Conservation (phyloP, 2,329 filamentous ascomycete species). For the Fusarium oligoseptatum region DNA sequence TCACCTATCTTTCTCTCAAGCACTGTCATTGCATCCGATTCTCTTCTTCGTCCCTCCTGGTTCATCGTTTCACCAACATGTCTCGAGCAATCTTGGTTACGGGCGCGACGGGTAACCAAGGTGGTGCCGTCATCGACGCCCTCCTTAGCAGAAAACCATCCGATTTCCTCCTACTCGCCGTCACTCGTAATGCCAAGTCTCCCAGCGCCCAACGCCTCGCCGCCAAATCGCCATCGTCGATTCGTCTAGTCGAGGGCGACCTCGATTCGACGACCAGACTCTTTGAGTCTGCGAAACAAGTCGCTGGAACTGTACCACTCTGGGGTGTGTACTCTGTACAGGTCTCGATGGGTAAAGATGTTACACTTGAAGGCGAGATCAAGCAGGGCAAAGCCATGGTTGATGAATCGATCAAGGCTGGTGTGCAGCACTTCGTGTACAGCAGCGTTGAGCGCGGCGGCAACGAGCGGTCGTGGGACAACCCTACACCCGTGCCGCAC, state of each 20-base stretch:
- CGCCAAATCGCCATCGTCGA: slow-evolving; percentile 18
- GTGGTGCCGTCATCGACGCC: slow-evolving; percentile 24
- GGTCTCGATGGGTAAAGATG: slow-evolving; percentile 28
- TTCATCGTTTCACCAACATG: slow-evolving; percentile 7
- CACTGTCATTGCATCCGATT: no score
- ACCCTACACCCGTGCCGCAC: slow-evolving; percentile 43
- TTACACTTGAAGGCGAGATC: slow-evolving; percentile 20
- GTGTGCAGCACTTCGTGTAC: slow-evolving; percentile 48
- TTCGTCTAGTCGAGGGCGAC: slow-evolving; percentile 16
- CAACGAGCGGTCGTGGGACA: slow-evolving; percentile 40
- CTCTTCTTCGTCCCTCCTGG: no score
- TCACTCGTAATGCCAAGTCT: slow-evolving; percentile 22
- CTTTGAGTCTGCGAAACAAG: slow-evolving; percentile 23
- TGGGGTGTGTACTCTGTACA: slow-evolving; percentile 36
- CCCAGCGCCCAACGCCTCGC: slow-evolving; percentile 12
- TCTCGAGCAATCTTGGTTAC: slow-evolving; percentile 34
- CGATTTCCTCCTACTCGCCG: slow-evolving; percentile 28
- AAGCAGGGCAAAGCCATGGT: slow-evolving; percentile 32
- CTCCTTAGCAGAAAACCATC: slow-evolving; percentile 14
- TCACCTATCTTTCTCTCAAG: no score
- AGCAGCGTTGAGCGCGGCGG: slow-evolving; percentile 45
- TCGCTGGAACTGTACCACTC: slow-evolving; percentile 20
- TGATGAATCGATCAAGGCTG: slow-evolving; percentile 23
- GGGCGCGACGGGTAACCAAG: slow-evolving; percentile 34
- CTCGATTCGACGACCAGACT: slow-evolving; percentile 23